Base-by-base conservation (phyloP, 2,329 filamentous ascomycete genomes). In the Aquanectria penicillioides region DNA sequence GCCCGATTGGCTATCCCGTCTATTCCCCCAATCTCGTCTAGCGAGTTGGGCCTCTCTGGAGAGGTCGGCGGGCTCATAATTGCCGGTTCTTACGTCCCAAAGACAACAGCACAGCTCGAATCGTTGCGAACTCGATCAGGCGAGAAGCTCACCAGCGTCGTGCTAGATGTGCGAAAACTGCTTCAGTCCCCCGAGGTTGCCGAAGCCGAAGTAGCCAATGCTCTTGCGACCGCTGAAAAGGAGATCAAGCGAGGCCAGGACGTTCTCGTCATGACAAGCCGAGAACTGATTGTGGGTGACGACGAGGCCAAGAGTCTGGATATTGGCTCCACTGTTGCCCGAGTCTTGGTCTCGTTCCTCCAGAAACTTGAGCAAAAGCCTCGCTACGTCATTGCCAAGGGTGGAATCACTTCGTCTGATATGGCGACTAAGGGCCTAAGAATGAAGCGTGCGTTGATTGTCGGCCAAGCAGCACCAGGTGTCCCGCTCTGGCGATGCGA, bases 401-500 rank as follows among this genome's bases (percentile, higher is more conserved):
- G 85, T 0, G 85, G 85, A 9, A 87, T 88, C 37, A 87, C 86
- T 0, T 84, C 81, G 0, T 86, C 83, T 0, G 84, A 87, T 47
- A 82, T 83, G 65, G 85, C 85, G 0, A 86, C 82, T 0, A 86
- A 87, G 49, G 83, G 82, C 0, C 64, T 88, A 11, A 75, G 73
- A 13, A 81, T 87, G 72, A 83, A 82, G 63, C 75, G 79, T 0
- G 85, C 85, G 5, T 76, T 75, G 15, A 79, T 88, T 33, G 74
- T 86, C 1, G 85, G 85, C 0, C 85, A 88, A 62, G 85, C 85
- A 1, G 83, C 83, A 0, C 76, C 83, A 0, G 85, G 84, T 1
- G 83, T 87, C 8, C 84, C 85, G 0, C 74, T 87, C 1, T 88
- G 85, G 86, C 74, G 81, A 43, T 87, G 84, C 55, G 78, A 85